These are phyloP conservation scores for Delitschia confertaspora DNA, from an alignment of 495 filamentous ascomycete genomes.

Conservation along the genomic window DNA sequence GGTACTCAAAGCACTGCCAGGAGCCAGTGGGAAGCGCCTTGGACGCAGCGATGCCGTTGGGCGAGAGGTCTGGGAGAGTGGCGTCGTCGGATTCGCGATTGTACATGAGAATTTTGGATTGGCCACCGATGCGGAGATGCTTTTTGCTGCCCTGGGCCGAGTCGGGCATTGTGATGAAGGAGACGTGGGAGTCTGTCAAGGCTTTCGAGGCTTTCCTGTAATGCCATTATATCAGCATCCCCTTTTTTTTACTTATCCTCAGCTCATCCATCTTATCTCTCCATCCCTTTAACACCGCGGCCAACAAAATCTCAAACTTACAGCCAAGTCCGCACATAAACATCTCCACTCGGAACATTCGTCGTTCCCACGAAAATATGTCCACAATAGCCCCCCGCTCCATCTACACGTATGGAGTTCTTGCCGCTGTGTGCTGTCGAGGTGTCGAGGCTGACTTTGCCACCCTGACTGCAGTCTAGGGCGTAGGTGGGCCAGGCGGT, in stretches of 20 bases:
- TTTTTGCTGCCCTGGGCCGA: slow-evolving; percentile 44
- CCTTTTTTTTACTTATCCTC: slow-evolving; percentile 8
- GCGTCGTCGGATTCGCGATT: slow-evolving; percentile 54
- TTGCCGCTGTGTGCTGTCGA: slow-evolving; percentile 45
- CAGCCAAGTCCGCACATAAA: slow-evolving; percentile 47
- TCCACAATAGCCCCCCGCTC: slow-evolving; percentile 49
- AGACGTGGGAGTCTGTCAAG: slow-evolving; percentile 46
- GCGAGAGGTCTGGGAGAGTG: slow-evolving; percentile 51
- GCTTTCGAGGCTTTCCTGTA: slow-evolving; percentile 45
- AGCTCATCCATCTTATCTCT: slow-evolving; percentile 2
- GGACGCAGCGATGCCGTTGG: slow-evolving; percentile 46
- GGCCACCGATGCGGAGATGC: slow-evolving; percentile 51
- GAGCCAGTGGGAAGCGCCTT: slow-evolving; percentile 38
- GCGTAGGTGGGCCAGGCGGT: slow-evolving; percentile 49
- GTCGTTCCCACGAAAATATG: slow-evolving; percentile 53
- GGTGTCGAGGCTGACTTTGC: slow-evolving; percentile 45
- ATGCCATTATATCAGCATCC: slow-evolving; percentile 29
- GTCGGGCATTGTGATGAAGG: slow-evolving; percentile 55
- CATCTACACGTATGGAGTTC: slow-evolving; percentile 47
- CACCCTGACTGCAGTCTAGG: slow-evolving; percentile 49
- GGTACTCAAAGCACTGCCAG: slow-evolving; percentile 53
- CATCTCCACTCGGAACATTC: slow-evolving; percentile 45
- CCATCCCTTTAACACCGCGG: background rate
- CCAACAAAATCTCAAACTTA: slow-evolving; percentile 38
- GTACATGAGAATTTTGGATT: slow-evolving; percentile 50